Base-by-base conservation (phyloP, 371 early-diverging fungal genomes). In the Mortierella sp. region DNA sequence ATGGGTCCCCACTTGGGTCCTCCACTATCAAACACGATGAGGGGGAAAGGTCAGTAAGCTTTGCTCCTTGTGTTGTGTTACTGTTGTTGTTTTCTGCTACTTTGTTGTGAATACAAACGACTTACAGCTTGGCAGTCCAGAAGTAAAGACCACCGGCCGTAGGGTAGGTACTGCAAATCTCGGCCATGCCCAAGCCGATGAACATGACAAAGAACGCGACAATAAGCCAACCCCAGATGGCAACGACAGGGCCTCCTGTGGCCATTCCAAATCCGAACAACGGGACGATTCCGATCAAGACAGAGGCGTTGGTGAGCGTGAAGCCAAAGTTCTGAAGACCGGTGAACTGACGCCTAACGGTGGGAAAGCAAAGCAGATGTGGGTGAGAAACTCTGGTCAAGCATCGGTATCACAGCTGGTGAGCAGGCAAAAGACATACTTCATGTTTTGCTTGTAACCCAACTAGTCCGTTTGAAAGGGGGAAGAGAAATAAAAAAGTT, bases 161-260 rank as follows among this genome's bases (percentile, higher is more conserved):
- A n/a, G 91, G 91, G 73, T 82, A 91, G 16, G 91, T 86, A 54
- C 84, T 84, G 72, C 90, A 90, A 61, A 92, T 92, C 76, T 92
- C 92, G 19, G 91, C 92, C 81, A 92, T 79, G 2, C 87, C 83
- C 50, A 88, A 71, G 27, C 88, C 91, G 28, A 91, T 85, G 18
- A 84, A 67, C 78, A 87, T 83, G 5, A 88, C 87, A 58, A 89
- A 86, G 49, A 79, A 60, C 21, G 71, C 71, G 43, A 78, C 78
- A 28, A 92, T 59, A 43, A 90, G 58, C 92, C 92, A 91, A 12
- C 90, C 90, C 89, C 89, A 92, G 39, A 89, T 87, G 18, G 86
- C 83, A 24, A 83, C 86, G 42, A 87, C 71, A 23, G 91, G 88
- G 2, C 92, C 92, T 54, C 89, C 89, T 27, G 83, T 73, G 16